Conservation (phyloP, 1,284 basidiomycete species). For the Cryptococcus neoformans region DNA sequence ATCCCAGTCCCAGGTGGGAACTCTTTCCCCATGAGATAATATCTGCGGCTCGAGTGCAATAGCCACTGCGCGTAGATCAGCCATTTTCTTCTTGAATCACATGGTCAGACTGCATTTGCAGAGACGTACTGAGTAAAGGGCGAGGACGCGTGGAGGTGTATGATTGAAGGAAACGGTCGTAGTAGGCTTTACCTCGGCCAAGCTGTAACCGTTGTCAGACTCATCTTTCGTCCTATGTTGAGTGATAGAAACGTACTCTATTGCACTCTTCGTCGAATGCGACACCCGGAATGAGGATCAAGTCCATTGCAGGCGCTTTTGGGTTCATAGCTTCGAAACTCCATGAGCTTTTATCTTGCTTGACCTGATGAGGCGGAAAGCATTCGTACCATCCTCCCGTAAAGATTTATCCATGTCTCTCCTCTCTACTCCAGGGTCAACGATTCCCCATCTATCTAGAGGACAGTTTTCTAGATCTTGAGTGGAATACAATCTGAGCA, state of each 20-base stretch:
- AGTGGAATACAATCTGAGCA: slow-evolving; percentile 42
- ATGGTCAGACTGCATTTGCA: background rate
- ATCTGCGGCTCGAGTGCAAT: slow-evolving; percentile 43
- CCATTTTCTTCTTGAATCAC: background rate
- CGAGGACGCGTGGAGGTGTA: slow-evolving; percentile 24
- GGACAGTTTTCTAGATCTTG: slow-evolving; percentile 37
- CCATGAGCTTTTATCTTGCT: background rate
- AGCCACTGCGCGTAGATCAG: slow-evolving; percentile 28
- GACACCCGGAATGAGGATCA: slow-evolving; percentile 47
- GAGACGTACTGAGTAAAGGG: slow-evolving; percentile 37
- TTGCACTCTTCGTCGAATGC: slow-evolving; percentile 45
- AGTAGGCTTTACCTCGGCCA: slow-evolving; percentile 49
- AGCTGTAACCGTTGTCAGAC: slow-evolving; percentile 23
- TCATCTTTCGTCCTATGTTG: background rate
- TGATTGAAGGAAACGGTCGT: slow-evolving; percentile 41
- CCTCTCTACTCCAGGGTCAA: slow-evolving; percentile 38
- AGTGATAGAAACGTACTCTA: slow-evolving; percentile 26
- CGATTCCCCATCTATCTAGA: slow-evolving; percentile 48
- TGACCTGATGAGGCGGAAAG: background rate
- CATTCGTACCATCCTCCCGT: slow-evolving; percentile 37
- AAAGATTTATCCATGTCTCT: slow-evolving; percentile 18
- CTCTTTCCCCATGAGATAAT: slow-evolving; percentile 19
- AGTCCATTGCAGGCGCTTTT: slow-evolving; percentile 25
- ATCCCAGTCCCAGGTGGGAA: slow-evolving; percentile 37
- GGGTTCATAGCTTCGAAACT: slow-evolving; percentile 22